Conservation (phyloP, 2,329 filamentous ascomycete genomes). For the Pestalotiopsis sp. region DNA sequence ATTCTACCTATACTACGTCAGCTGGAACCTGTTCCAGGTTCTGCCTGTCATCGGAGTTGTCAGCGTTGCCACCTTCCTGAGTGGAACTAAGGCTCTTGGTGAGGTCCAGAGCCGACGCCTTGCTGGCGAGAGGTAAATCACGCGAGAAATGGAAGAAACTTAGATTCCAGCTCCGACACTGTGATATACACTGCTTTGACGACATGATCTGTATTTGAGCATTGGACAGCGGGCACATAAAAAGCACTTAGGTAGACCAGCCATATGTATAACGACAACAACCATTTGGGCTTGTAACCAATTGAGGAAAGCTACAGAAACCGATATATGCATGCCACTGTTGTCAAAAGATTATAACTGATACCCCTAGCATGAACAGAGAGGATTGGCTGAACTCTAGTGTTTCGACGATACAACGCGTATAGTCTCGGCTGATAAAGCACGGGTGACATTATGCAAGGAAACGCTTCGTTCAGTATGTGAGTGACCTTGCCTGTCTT, state of each 20-base stretch:
- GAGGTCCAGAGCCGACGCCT: constrained; percentile 90
- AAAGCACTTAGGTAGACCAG: constrained; percentile 1
- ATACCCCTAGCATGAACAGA: neutral
- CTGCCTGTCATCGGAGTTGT: constrained; percentile 72
- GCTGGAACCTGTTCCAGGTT: constrained; percentile 89
- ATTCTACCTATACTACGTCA: constrained; percentile 92
- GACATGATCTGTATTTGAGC: constrained; percentile 7
- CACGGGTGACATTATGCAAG: no score
- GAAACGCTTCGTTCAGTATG: no score
- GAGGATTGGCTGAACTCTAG: no score
- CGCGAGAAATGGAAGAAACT: neutral
- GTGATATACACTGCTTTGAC: neutral
- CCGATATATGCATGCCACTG: neutral
- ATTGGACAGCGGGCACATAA: constrained; percentile 7
- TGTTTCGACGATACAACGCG: no score
- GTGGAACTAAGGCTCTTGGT: constrained; percentile 83
- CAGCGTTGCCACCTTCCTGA: constrained; percentile 74
- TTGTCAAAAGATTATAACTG: neutral
- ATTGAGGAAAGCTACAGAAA: neutral
- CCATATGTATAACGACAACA: neutral
- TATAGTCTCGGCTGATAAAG: no score
- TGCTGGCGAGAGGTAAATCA: constrained; percentile 57
- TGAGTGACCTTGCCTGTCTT: no score
- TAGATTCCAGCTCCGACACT: neutral
- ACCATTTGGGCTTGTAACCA: neutral